Evolutionary conservation across 306 rosid genomes (phyloP), one percentile per base, ranked within the genome.

Genomic region (Spatholobus suberectus): DNA sequence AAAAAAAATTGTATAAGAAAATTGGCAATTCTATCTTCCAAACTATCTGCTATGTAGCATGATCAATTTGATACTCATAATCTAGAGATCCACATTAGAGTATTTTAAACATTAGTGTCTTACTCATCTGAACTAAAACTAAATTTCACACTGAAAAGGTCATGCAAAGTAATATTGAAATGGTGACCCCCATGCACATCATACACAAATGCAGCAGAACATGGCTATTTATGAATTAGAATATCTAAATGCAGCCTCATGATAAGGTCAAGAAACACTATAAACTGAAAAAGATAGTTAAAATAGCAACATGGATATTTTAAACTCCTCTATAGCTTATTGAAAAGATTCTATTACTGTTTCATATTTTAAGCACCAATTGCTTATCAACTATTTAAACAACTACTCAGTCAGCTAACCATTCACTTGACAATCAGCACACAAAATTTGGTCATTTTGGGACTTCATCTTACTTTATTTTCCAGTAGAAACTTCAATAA

Each of bases 361-460:
- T 61, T 61, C 79, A 70, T 37, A 38, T 80, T 34, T 75, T 47
- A 49, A 69, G 44, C 34, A 55, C n/a, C 80, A 73, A 65, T 20
- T 59, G 65, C 55, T 59, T 59, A 15, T 76, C 27, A 27, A 20
- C 49, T 80, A 27, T 38, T n/a, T 38, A 55, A 27, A 3, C 21
- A 38, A 40, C 37, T 54, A 61, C 35, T 46, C 18, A 44, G 40
- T 46, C 44, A 76, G 44, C 44, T 24, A 82, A 10, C n/a, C 76
- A 65, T 62, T 41, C 62, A 20, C 62, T 55, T 52, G 63, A 40
- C 24, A 26, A 18, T 40, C 9, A 62, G 43, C 59, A 52, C 17
- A 70, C 47, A 46, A 76, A 68, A 32, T 35, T 46, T 58, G 69
- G 49, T 43, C 41, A 62, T n/a, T 27, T 43, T 61, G 34, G 72